A percentile compares a stretch with the other conserved stretches of the same genome.
These are phyloP conservation scores for Corniculantispora saksenae DNA, from an alignment of 2,329 filamentous ascomycete species.

Conservation along the genomic window DNA sequence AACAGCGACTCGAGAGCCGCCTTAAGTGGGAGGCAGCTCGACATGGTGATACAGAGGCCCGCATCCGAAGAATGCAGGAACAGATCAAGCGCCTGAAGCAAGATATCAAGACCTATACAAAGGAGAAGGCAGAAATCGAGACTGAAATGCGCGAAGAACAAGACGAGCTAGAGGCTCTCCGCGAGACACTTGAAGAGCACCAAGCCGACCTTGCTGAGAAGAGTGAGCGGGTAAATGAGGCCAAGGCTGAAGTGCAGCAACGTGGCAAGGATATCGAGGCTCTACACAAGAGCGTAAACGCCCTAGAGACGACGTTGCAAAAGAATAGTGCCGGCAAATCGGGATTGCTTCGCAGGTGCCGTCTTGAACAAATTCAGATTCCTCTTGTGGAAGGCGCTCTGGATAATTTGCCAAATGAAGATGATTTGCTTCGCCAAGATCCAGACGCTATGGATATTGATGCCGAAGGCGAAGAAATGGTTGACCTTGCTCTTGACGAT, in stretches of 20 bases:
- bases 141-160: slow-evolving; percentile 70
- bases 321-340: slow-evolving; percentile 84
- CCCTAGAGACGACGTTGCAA: slow-evolving; percentile 85
- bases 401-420: slow-evolving; percentile 84
- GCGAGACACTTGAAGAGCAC: slow-evolving; percentile 69
- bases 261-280: slow-evolving; percentile 80
- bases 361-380: slow-evolving; percentile 88
- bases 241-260: slow-evolving; percentile 78
- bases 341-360: slow-evolving; percentile 80
- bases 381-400: slow-evolving; percentile 77
- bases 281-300: slow-evolving; percentile 70
- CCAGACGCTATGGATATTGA: slow-evolving; percentile 93
- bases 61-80: slow-evolving; percentile 68
- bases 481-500: slow-evolving; percentile 73
- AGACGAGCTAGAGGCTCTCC: slow-evolving; percentile 75
- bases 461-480: slow-evolving; percentile 59
- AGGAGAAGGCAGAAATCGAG: slow-evolving; percentile 74
- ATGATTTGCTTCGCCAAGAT: slow-evolving; percentile 73
- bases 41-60: slow-evolving; percentile 60
- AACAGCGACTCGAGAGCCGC: slow-evolving; percentile 67
- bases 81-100: slow-evolving; percentile 66
- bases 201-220: slow-evolving; percentile 68
- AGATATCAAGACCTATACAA: slow-evolving; percentile 69
- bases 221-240: slow-evolving; percentile 74
- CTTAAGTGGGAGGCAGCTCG: slow-evolving; percentile 58